A percentile compares a stretch with the other conserved stretches of the same genome.
Evolutionary conservation across 805 yeast species (phyloP).

Genomic region (Saccharomycopsis oosterbeekiorum): DNA sequence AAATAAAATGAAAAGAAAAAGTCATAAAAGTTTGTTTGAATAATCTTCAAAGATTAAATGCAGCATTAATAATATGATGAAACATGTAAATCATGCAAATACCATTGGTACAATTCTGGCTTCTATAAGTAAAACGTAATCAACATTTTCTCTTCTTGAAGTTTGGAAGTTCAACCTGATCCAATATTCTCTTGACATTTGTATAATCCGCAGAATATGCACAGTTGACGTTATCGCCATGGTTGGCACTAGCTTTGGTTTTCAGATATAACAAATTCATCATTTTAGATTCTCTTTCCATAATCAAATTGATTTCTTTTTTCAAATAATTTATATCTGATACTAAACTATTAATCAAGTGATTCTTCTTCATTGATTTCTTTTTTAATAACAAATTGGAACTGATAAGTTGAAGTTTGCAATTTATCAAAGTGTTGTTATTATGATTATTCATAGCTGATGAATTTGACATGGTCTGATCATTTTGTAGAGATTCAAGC

Average conservation of each 20-base stretch:
- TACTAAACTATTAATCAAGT: constrained; percentile 13
- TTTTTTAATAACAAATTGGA: constrained; percentile 18
- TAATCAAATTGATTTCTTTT: constrained; percentile 11
- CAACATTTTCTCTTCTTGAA: neutral
- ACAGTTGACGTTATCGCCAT: neutral
- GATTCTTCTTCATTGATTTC: constrained; percentile 16
- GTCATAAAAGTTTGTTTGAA: neutral
- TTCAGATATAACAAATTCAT: neutral
- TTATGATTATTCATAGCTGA: neutral
- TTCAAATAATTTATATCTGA: constrained; percentile 12
- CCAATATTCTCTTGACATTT: neutral
- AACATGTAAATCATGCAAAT: neutral
- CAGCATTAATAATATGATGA: neutral
- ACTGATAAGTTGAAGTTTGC: constrained; percentile 16
- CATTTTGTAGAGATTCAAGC: neutral
- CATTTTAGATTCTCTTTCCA: constrained; percentile 12
- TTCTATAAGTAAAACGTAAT: neutral
- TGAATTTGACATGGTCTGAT: neutral
- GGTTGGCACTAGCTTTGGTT: neutral
- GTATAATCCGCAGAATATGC: neutral
- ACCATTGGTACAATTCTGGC: too few species aligned
- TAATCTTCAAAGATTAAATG: neutral
- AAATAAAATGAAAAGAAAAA: neutral
- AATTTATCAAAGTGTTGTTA: neutral
- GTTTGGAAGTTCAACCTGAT: neutral